Evolutionary conservation across 2,329 filamentous ascomycete genomes (phyloP), one percentile per base, ranked within the genome.

Genomic region (Microcyclospora tardicrescens): DNA sequence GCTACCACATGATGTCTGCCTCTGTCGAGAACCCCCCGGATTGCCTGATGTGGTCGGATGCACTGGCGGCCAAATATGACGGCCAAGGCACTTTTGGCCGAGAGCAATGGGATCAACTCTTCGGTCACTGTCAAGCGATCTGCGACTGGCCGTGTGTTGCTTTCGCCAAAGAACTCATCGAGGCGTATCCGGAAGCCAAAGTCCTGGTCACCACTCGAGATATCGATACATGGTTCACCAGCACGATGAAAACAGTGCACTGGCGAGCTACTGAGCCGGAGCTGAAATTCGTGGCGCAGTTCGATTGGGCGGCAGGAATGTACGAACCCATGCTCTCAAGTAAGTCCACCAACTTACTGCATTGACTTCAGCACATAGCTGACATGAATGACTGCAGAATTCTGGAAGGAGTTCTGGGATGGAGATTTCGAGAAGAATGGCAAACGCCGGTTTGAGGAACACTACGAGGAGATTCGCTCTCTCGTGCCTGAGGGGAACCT

Each of bases 1-100:
- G 73, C 43, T 82, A 83, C 67, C 79, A 83, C 65, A 81, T 81
- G 77, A 78, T 80, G 73, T 77, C 71, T 51, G 75, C 72, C 47
- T 75, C 72, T 42, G 73, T 80, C 43, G 77, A 81, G 61, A 81
- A 79, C 60, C 74, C 74, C 10, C 73, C 72, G 16, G 78, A 81
- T 52, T 74, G 72, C 39, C 64, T 79, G 32, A 73, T 81, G 64
- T 84, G 79, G 79, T 73, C 75, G 61, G 75, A 82, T 45, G 79
- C 79, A 19, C 68, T 84, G 39, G 63, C 65, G 13, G 75, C 76
- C 47, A 76, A 76, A 53, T 77, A 68, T 59, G 69, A 79, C 47
- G 72, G 72, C 27, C 63, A 74, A 37, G 75, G 75, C 38, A 66
- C 63, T 8, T 81, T 81, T 48, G 75, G 72, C 15, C 71, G 76